A percentile compares a stretch with the other conserved stretches of the same genome.
Conservation (phyloP, 257 asterid genomes). For the Rauvolfia tetraphylla region DNA sequence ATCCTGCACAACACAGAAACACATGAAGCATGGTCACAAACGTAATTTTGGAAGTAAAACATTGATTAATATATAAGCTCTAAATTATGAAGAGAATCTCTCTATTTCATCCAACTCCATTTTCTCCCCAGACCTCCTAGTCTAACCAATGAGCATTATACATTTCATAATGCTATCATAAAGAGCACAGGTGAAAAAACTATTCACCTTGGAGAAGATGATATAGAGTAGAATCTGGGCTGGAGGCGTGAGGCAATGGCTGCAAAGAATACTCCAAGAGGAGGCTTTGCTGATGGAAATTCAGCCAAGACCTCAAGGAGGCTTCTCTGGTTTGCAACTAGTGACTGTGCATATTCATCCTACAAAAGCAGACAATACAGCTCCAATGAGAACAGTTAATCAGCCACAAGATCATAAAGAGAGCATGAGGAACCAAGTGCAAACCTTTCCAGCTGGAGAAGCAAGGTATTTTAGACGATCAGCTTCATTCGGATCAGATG, state of each 20-base stretch:
- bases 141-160: neutral
- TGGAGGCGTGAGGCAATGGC: conserved; percentile 90
- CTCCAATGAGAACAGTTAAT: conserved; percentile 20
- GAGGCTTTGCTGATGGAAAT: conserved; percentile 89
- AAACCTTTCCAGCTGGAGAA: conserved; percentile 97
- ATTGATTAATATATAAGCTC: neutral
- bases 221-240: conserved; percentile 91
- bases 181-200: conserved; percentile 6
- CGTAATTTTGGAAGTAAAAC: conserved; percentile 1
- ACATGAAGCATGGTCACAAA: neutral
- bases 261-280: conserved; percentile 95
- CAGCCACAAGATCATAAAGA: neutral
- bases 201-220: conserved; percentile 88
- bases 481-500: conserved; percentile 81
- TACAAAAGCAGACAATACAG: conserved; percentile 26
- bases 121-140: neutral
- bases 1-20: conserved; percentile 45
- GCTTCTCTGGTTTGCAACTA: conserved; percentile 79
- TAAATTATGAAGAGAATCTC: neutral
- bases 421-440: conserved; percentile 16
- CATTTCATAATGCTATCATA: neutral
- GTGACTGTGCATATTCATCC: conserved; percentile 89
- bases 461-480: conserved; percentile 79
- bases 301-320: conserved; percentile 92
- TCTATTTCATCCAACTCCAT: neutral